These are phyloP conservation scores for Tetrapisispora nanseiensis DNA, from an alignment of 805 yeast genomes.

Conservation along the genomic window DNA sequence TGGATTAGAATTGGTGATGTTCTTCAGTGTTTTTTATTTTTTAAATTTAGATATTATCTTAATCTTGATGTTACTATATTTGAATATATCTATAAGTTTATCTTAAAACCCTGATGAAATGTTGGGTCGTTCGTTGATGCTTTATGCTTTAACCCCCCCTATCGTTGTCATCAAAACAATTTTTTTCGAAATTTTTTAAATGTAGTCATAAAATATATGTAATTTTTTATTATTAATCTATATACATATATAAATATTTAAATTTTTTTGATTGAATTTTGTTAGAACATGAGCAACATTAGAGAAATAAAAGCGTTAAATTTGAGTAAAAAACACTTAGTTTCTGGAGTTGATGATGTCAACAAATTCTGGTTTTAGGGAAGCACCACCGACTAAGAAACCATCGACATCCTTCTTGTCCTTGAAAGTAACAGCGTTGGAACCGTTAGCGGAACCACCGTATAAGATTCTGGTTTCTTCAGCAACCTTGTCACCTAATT, in stretches of 20 bases:
- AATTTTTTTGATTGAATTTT: not conserved
- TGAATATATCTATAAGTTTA: too few relatives aligned
- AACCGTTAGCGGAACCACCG: conserved; percentile 98
- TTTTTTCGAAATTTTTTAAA: too few relatives aligned
- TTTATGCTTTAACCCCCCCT: too few relatives aligned
- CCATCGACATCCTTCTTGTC: conserved; percentile 94
- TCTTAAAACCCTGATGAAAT: too few relatives aligned
- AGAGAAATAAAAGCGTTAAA: not conserved
- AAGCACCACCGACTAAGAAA: conserved; percentile 98
- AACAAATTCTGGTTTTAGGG: conserved; percentile 94
- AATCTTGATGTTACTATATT: too few relatives aligned
- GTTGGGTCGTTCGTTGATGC: too few relatives aligned
- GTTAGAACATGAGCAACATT: not conserved
- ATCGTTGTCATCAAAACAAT: too few relatives aligned
- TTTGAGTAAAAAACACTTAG: conserved; percentile 26
- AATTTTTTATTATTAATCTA: not conserved
- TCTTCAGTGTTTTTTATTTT: too few relatives aligned
- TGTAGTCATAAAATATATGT: not conserved
- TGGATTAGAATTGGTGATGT: too few relatives aligned
- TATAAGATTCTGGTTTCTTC: conserved; percentile 79
- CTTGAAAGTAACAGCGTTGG: conserved; percentile 82
- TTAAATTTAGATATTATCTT: too few relatives aligned
- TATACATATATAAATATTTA: not conserved
- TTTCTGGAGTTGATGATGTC: conserved; percentile 89
- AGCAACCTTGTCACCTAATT: conserved; percentile 73